Percentiles rank a stretch among this genome's conserved stretches.
Conservation (phyloP, 257 asterid genomes). For the Cynanchum wilfordii region DNA sequence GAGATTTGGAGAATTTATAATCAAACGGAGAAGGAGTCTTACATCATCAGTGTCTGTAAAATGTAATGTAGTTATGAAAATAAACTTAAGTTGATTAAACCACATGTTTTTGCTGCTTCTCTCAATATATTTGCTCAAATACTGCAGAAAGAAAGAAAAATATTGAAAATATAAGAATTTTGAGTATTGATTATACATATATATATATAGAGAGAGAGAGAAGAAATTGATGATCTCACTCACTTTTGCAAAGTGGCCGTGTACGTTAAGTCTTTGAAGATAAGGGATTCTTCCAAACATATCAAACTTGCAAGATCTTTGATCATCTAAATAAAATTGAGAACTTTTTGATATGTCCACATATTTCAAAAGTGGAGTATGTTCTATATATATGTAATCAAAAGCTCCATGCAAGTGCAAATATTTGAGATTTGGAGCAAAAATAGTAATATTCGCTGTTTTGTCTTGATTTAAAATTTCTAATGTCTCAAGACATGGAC, state of each 20-base stretch:
- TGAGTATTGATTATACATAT: no score
- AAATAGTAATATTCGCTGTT: constrained; percentile 55
- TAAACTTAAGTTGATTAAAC: constrained; percentile 50
- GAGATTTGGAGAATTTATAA: constrained; percentile 66
- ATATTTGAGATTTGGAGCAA: constrained; percentile 79
- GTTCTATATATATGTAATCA: constrained; percentile 60
- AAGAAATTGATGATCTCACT: background rate
- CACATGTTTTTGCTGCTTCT: constrained; percentile 33
- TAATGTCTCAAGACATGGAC: constrained; percentile 77
- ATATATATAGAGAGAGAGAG: no score
- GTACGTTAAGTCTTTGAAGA: constrained; percentile 76
- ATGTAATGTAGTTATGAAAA: constrained; percentile 75
- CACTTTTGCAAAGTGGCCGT: constrained; percentile 91
- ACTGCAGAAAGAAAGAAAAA: constrained; percentile 31
- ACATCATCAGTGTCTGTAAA: constrained; percentile 76
- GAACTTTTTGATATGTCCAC: constrained; percentile 65
- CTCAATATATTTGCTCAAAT: constrained; percentile 60
- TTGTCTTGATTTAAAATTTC: constrained; percentile 20
- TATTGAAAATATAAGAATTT: background rate
- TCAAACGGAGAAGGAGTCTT: constrained; percentile 60
- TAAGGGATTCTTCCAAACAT: constrained; percentile 72
- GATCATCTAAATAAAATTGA: constrained; percentile 64
- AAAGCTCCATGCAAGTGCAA: constrained; percentile 83
- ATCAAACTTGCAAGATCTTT: constrained; percentile 65
- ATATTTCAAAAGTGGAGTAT: constrained; percentile 54